phyloP scores from a whole-genome alignment of 192 early-diverging fungal species.

The Glomus cerebriforme region DNA sequence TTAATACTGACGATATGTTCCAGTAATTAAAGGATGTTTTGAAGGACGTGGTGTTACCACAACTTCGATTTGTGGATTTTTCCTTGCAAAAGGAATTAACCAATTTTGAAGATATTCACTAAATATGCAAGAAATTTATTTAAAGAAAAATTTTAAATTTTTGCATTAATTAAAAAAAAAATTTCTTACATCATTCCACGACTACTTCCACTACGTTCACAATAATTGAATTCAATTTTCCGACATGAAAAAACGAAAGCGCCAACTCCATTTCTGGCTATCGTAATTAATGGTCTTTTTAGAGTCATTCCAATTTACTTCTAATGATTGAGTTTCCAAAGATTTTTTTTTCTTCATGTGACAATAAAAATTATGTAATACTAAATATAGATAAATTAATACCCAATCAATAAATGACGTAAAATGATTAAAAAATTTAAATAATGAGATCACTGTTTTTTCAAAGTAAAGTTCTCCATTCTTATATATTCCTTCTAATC shows the following conservation, averaged over 20 bases:
- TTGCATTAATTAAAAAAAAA: neutral
- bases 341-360: too few species aligned
- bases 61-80: slow-evolving; percentile 79
- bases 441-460: too few species aligned
- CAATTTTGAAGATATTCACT: slow-evolving; percentile 71
- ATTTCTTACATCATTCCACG: slow-evolving; percentile 66
- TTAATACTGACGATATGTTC: slow-evolving; percentile 60
- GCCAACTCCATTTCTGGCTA: slow-evolving; percentile 71
- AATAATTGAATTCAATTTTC: slow-evolving; percentile 81
- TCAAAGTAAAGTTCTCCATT: too few species aligned
- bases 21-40: slow-evolving; percentile 72
- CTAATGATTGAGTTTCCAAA: too few species aligned
- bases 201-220: slow-evolving; percentile 80
- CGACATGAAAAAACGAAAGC: slow-evolving; percentile 75
- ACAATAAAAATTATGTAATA: too few species aligned
- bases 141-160: neutral
- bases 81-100: slow-evolving; percentile 59
- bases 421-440: too few species aligned
- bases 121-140: neutral
- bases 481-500: too few species aligned
- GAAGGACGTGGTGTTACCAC: slow-evolving; percentile 73
- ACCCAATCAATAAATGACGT: too few species aligned
- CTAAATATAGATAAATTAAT: too few species aligned
- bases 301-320: neutral
- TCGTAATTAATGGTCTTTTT: slow-evolving; percentile 11